These are phyloP conservation scores for Posidonia australis DNA, from an alignment of 106 monocot genomes.

Conservation along the genomic window DNA sequence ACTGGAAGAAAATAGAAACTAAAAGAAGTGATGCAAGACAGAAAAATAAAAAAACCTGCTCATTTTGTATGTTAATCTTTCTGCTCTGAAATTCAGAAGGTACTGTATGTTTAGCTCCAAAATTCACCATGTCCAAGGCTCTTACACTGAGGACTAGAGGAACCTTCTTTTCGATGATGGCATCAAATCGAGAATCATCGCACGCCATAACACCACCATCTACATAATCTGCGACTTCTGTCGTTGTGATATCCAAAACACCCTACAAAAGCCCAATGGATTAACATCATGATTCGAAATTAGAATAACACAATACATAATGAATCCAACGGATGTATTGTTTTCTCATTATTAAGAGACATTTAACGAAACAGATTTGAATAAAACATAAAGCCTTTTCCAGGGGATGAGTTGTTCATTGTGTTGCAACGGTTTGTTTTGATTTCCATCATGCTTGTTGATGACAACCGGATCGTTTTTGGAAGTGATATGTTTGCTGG, in stretches of 20 bases:
- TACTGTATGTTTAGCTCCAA: constrained; percentile 69
- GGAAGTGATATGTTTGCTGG: neutral
- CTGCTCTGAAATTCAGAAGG: constrained; percentile 55
- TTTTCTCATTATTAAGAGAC: no score
- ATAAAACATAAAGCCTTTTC: no score
- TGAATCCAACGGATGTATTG: no score
- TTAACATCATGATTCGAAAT: no score
- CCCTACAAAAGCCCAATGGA: constrained; percentile 34
- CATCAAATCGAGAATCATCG: constrained; percentile 73
- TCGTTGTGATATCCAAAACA: constrained; percentile 91
- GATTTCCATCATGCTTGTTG: no score
- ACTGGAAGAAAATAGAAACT: neutral
- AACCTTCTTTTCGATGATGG: constrained; percentile 65
- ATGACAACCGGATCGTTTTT: no score
- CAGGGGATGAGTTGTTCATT: no score
- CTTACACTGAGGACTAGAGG: constrained; percentile 84
- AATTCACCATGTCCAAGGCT: constrained; percentile 96
- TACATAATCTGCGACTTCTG: constrained; percentile 88
- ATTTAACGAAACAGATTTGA: no score
- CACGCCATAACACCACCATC: constrained; percentile 94
- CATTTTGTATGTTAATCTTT: constrained; percentile 78
- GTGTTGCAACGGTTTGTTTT: no score
- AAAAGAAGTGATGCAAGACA: neutral
- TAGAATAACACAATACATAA: no score
- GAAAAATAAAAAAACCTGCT: constrained; percentile 42